phyloP scores from a whole-genome alignment of 2,329 filamentous ascomycete species.

The Aspergillus alliaceus region DNA sequence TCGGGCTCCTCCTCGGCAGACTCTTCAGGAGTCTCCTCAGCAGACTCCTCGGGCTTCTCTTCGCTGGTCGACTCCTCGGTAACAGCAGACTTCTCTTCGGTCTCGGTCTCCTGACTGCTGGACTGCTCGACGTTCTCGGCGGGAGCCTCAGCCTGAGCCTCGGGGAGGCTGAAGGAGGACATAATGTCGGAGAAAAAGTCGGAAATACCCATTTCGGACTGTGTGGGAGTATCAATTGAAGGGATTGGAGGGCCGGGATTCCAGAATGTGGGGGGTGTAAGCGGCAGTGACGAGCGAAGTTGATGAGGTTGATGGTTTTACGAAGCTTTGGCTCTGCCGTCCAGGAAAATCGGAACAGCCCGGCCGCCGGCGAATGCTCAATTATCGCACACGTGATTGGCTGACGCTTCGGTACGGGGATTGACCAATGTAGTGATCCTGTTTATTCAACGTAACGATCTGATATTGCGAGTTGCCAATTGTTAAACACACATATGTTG shows the following conservation, averaged over 20 bases:
- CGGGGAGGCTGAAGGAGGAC: constrained; percentile 63
- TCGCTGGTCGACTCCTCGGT: constrained; percentile 29
- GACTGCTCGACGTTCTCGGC: constrained; percentile 52
- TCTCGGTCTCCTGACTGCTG: constrained; percentile 43
- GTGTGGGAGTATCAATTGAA: constrained; percentile 30
- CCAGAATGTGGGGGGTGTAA: constrained; percentile 17
- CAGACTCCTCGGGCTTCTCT: constrained; percentile 43
- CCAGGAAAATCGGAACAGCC: constrained; percentile 43
- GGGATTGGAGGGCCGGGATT: constrained; percentile 26
- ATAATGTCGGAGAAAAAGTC: constrained; percentile 65
- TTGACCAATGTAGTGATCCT: constrained; percentile 11
- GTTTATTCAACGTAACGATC: constrained; percentile 4
- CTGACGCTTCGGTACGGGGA: constrained; percentile 9
- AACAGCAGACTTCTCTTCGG: constrained; percentile 36
- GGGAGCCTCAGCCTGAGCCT: constrained; percentile 62
- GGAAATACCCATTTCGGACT: constrained; percentile 60
- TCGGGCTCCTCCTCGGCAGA: constrained; percentile 46
- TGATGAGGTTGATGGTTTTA: constrained; percentile 38
- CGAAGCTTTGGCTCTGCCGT: constrained; percentile 32
- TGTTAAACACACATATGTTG: too few species aligned
- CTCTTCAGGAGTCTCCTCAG: constrained; percentile 51
- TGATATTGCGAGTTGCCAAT: neutral
- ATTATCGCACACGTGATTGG: constrained; percentile 46
- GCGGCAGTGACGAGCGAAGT: constrained; percentile 31
- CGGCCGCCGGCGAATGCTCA: constrained; percentile 37